Conservation (phyloP, 129 eudicot genomes). For the Chrysanthemum seticuspe region DNA sequence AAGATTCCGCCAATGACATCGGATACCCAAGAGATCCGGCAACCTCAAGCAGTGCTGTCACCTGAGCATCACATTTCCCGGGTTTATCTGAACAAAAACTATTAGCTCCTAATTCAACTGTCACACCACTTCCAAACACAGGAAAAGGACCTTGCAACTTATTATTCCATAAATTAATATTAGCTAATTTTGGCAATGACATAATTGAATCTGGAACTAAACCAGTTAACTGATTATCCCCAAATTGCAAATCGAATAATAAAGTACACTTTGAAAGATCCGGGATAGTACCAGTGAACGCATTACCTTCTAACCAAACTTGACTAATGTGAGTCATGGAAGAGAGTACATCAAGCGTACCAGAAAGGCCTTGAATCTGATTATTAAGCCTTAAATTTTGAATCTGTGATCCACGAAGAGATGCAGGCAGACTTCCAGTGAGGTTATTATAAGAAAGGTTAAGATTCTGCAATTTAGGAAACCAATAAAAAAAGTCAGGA, state of each 20-base stretch:
- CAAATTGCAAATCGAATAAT: too few species aligned
- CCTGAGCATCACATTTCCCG: slow-evolving; percentile 57
- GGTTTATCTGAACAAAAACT: slow-evolving; percentile 38
- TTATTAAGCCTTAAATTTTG: slow-evolving; percentile 43
- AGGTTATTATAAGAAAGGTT: slow-evolving; percentile 41
- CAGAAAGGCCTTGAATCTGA: slow-evolving; percentile 34
- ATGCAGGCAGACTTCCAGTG: slow-evolving; percentile 32
- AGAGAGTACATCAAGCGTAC: slow-evolving; percentile 33
- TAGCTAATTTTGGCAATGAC: too few species aligned
- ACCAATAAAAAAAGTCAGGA: slow-evolving; percentile 36
- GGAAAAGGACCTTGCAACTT: too few species aligned
- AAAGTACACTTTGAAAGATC: too few species aligned
- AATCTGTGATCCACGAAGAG: slow-evolving; percentile 29
- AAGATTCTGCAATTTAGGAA: slow-evolving; percentile 27
- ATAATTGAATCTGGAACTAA: too few species aligned
- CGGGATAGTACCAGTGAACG: slow-evolving; percentile 33
- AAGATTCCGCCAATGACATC: slow-evolving; percentile 28
- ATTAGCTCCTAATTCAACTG: slow-evolving; percentile 21
- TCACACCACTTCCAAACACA: slow-evolving; percentile 3
- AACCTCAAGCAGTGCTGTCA: slow-evolving; percentile 34
- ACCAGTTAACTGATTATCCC: too few species aligned
- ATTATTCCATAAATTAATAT: too few species aligned
- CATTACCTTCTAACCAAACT: slow-evolving; percentile 4
- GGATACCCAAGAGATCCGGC: slow-evolving; percentile 51
- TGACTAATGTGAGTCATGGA: slow-evolving; percentile 29